Base-by-base conservation (phyloP, 2,329 filamentous ascomycete genomes). In the Drechslerella dactyloides region DNA sequence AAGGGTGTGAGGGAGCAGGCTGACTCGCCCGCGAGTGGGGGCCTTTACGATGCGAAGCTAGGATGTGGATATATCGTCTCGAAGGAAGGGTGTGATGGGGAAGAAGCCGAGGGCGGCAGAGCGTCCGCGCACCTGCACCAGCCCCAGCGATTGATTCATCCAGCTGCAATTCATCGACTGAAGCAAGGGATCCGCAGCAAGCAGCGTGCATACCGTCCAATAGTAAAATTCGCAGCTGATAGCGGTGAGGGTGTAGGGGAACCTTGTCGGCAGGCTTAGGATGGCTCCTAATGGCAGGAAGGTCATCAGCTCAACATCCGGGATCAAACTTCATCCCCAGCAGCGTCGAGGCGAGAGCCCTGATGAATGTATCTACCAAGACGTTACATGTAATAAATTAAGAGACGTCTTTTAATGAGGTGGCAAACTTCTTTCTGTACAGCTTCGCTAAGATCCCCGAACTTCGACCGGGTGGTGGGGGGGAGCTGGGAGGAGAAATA, bases 231-330 rank as follows among this genome's bases (percentile, higher is more conserved):
- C 48, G 46, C 19, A 65, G 53, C 46, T 52, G 59, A 55, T 44
- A 21, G 46, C 44, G 54, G 23, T 48, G 57, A 54, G 55, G 33
- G 57, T 59, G 55, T 60, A 57, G 40, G 68, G 56, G 58, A 52
- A 56, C 68, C 60, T 65, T 72, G 68, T 65, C 46, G 24, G 51
- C 57, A 56, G 56, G 46, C 55, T 23, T 65, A 35, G 59, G 55
- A 35, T 56, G 24, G 54, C 56, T 64, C 42, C 66, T 64, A 63
- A 57, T 35, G 55, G 60, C 56, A 61, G 44, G 44, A 33, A 48
- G 55, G 66, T 57, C 50, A 61, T 72, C 68, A 64, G 60, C 37
- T 59, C 54, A 52, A 50, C 35, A 64, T 59, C 60, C 59, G 51
- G 68, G 55, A 61, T 72, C 64, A 24, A 35, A 23, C 23, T 33